Evolutionary conservation across 2,329 filamentous ascomycete species (phyloP).

Genomic region (Ceratocystis cacaofunesta): DNA sequence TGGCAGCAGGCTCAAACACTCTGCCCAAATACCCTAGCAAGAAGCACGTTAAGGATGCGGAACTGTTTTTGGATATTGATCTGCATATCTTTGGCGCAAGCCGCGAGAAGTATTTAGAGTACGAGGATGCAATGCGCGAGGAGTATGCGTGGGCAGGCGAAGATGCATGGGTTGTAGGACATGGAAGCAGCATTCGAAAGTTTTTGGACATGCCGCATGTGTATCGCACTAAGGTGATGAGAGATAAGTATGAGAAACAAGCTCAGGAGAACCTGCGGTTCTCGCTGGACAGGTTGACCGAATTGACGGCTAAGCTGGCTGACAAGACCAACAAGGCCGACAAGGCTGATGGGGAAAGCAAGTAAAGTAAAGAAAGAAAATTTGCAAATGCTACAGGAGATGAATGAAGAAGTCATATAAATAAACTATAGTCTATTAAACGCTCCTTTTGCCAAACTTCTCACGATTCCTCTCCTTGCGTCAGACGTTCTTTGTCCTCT

Average conservation of each 20-base stretch:
- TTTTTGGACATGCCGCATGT: conserved; percentile 11
- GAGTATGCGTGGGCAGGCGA: conserved; percentile 17
- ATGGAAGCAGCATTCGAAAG: not conserved
- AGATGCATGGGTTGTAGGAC: conserved; percentile 3
- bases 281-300: not conserved
- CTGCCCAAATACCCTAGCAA: conserved; percentile 8
- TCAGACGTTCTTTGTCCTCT: not conserved
- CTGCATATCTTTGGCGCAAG: conserved; percentile 11
- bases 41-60: conserved; percentile 12
- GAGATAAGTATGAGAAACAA: conserved; percentile 9
- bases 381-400: too few relatives aligned
- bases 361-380: too few relatives aligned
- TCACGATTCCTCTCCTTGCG: not conserved
- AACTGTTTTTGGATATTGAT: conserved; percentile 17
- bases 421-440: not conserved
- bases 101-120: conserved; percentile 7
- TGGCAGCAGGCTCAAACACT: conserved; percentile 9
- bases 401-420: not conserved
- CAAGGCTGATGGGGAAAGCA: not conserved
- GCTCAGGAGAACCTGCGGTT: conserved; percentile 5
- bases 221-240: conserved; percentile 11
- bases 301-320: not conserved
- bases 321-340: not conserved
- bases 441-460: not conserved
- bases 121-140: conserved; percentile 14